Conservation (phyloP, 139 green algal genomes). For the Desmodesmus armatus region DNA sequence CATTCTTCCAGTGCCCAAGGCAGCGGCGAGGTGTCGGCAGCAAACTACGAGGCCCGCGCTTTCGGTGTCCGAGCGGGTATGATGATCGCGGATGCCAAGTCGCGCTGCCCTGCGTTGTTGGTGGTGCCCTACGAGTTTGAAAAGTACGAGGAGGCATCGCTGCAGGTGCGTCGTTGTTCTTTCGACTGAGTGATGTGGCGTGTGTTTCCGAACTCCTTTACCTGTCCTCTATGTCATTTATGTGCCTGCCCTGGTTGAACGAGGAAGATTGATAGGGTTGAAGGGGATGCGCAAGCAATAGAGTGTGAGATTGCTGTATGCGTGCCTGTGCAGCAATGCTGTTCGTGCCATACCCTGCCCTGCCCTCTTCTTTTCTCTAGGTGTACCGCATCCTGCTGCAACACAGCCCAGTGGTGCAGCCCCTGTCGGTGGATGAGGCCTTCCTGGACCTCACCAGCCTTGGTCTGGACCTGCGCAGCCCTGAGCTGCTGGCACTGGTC, state of each 20-base stretch:
- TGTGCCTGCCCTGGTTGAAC: too few relatives aligned
- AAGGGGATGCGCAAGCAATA: too few relatives aligned
- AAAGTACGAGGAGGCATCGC: slow-evolving; percentile 86
- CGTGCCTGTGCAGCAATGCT: too few relatives aligned
- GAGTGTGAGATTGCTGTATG: too few relatives aligned
- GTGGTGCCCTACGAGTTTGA: slow-evolving; percentile 97
- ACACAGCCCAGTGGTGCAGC: slow-evolving; percentile 79
- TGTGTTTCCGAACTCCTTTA: too few relatives aligned
- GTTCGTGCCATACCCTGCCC: background rate
- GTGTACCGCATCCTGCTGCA: slow-evolving; percentile 89
- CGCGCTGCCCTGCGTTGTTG: slow-evolving; percentile 90
- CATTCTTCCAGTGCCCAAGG: slow-evolving; percentile 85
- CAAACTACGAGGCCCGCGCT: slow-evolving; percentile 91
- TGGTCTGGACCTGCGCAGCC: slow-evolving; percentile 68
- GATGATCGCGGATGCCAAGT: slow-evolving; percentile 88
- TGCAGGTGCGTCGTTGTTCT: slow-evolving; percentile 31
- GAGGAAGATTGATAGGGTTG: too few relatives aligned
- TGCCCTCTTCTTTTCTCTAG: slow-evolving; percentile 44
- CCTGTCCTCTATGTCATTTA: too few relatives aligned
- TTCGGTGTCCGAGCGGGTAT: slow-evolving; percentile 79
- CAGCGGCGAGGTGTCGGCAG: slow-evolving; percentile 88
- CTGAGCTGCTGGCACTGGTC: slow-evolving; percentile 64
- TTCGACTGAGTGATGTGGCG: too few relatives aligned
- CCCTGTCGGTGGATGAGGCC: slow-evolving; percentile 95
- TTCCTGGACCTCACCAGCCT: slow-evolving; percentile 93